Evolutionary conservation across 2,329 filamentous ascomycete species (phyloP).

Genomic region (Podosphaera aphanis): DNA sequence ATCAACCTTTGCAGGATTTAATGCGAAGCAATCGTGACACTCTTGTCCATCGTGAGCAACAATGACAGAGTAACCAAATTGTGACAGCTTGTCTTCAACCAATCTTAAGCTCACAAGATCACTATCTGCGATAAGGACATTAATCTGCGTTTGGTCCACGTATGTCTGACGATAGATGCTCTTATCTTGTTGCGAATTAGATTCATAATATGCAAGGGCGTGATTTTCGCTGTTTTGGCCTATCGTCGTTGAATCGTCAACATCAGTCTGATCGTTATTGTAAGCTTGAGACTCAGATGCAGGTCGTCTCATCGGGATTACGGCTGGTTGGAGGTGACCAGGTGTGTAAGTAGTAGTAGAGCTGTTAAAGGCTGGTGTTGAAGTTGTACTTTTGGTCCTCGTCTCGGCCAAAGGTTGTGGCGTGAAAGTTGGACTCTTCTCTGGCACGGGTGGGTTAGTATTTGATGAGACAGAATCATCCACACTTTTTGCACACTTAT

Average conservation of each 20-base stretch:
- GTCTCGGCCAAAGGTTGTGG: neutral
- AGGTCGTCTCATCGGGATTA: neutral
- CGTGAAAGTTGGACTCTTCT: neutral
- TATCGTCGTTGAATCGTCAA: neutral
- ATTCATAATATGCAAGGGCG: neutral
- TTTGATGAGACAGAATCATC: too few relatives aligned
- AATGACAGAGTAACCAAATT: conserved; percentile 48
- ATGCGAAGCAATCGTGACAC: conserved; percentile 48
- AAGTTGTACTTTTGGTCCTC: neutral
- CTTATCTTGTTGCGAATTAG: neutral
- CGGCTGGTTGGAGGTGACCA: neutral
- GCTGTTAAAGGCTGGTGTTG: neutral
- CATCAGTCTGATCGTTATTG: neutral
- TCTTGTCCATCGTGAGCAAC: conserved; percentile 52
- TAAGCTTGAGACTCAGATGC: neutral
- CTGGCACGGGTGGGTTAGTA: neutral
- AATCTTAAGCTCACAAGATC: conserved; percentile 66
- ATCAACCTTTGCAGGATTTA: conserved; percentile 18
- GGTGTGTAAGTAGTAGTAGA: neutral
- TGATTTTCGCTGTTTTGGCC: neutral
- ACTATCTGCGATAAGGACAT: conserved; percentile 55
- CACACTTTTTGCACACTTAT: conserved; percentile 4
- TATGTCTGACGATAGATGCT: neutral
- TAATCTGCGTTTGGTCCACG: neutral
- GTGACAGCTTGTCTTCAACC: conserved; percentile 47